phyloP scores from a whole-genome alignment of 805 yeast genomes.

The Debaryomyces maramus region DNA sequence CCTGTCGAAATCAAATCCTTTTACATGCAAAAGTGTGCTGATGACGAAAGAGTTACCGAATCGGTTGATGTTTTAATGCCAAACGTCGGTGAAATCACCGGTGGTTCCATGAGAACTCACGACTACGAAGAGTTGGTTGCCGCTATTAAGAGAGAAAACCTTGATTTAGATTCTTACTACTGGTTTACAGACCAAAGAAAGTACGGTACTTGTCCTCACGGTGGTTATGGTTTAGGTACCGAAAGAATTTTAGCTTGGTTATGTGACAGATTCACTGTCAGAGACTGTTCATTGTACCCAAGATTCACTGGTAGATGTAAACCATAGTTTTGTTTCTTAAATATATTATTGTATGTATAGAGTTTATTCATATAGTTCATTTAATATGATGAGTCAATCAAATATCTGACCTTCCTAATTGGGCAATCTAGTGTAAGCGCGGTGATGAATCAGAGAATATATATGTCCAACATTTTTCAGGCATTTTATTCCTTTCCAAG shows the following conservation, averaged over 20 bases:
- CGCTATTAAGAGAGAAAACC: conserved; percentile 91
- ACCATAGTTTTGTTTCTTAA: conserved; percentile 53
- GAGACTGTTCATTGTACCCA: conserved; percentile 97
- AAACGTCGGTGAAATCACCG: conserved; percentile 97
- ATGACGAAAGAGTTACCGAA: conserved; percentile 94
- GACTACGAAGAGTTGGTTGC: conserved; percentile 78
- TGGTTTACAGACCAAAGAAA: conserved; percentile 96
- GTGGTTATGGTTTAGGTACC: conserved; percentile 98
- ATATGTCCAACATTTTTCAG: not conserved
- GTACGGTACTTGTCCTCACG: conserved; percentile 98
- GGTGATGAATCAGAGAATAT: conserved; percentile 4
- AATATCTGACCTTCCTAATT: not conserved
- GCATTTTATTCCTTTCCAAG: not conserved
- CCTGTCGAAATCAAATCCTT: conserved; percentile 97
- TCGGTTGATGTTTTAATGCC: conserved; percentile 99
- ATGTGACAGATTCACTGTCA: conserved; percentile 95
- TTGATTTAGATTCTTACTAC: conserved; percentile 80
- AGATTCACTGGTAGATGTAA: conserved; percentile 97
- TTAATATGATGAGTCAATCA: not conserved
- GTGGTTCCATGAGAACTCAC: conserved; percentile 98
- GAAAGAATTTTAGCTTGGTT: conserved; percentile 98
- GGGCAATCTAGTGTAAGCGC: conserved; percentile 1
- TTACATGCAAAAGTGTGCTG: conserved; percentile 92
- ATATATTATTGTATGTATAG: not conserved
- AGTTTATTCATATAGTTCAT: not conserved